Evolutionary conservation across 2,329 filamentous ascomycete species (phyloP), one percentile per base, ranked within the genome.

Genomic region (Rosellinia necatrix): DNA sequence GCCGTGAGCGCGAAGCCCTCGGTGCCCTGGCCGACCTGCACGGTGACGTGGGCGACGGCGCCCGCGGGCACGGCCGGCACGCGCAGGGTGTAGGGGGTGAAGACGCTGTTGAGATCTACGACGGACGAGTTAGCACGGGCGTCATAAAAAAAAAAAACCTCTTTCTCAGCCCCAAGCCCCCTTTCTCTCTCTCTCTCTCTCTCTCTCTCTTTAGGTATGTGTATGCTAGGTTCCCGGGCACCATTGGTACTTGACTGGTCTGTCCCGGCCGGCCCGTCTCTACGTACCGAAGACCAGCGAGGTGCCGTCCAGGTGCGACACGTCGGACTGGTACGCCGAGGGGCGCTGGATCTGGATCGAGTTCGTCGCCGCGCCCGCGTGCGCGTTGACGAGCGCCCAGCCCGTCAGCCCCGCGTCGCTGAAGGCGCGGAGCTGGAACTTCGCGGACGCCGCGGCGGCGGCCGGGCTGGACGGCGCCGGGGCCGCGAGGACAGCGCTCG

Each of bases 271-370:
- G n/a, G 35, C 17, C 1, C 37, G 2, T 27, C 29, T 46, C 29
- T n/a, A 59, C 59, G 15, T 57, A 66, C 64, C 53, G 21, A 65
- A 65, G 44, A 37, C 47, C 2, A 65, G 35, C 27, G 56, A 34
- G n/a, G 53, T 50, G 22, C 38, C 41, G 30, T 62, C 48, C 13
- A 66, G 17, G 40, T 61, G 57, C 19, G 63, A 46, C 29, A 48
- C 15, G 34, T 66, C 64, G 27, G 63, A 49, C 42, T 50, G 46
- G 49, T 62, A 66, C 6, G 24, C 64, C 4, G 58, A 21, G 4
- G 63, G 61, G 3, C 62, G 64, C 48, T 66, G 63, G 32, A 66
- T 61, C 46, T 65, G 63, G 32, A 66, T 59, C 8, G 51, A 52
- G 25, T 65, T 63, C 3, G 19, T 40, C 17, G 53, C 62, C 2